Evolutionary conservation across 2,329 filamentous ascomycete genomes (phyloP), one percentile per base, ranked within the genome.

Genomic region (Septoria linicola): DNA sequence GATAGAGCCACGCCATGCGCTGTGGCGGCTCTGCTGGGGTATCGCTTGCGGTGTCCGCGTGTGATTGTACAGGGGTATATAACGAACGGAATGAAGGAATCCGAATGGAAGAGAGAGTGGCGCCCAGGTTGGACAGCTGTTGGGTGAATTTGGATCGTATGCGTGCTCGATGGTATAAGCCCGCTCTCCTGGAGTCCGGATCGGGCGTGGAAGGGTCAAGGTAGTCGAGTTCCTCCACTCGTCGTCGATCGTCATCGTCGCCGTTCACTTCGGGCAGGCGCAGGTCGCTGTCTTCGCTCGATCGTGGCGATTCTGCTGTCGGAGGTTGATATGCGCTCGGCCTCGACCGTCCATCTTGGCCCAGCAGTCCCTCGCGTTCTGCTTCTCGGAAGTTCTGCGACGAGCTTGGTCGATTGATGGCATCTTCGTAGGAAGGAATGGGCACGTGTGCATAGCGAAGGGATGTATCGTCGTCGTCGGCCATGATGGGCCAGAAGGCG

Each of bases 211-310:
- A 54, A 8, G 68, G 67, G 60, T 95, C 89, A 63, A 89, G 81
- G 35, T 95, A 82, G 61, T 95, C 89, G 79, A 95, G 84, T 78
- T 96, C 87, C 66, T 95, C 83, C 74, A 97, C 85, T 71, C 93
- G 88, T 59, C 86, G 80, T 57, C 88, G 83, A 62, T 74, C 74
- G 61, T 64, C 75, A 69, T 68, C 63, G 71, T 65, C 78, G 70
- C 70, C 81, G 74, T 67, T 70, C 42, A 75, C 75, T 54, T 80
- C 81, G 41, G 74, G 78, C 58, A 77, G 73, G 53, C 73, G 75
- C 62, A 75, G 64, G 51, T 75, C 72, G 55, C 60, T 72, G 54
- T 79, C 84, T 59, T 78, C 73, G 70, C 72, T 82, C 42, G 75
- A 74, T 57, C 91, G 85, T 54, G 84, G 85, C 51, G 89, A 90